These are phyloP conservation scores for Coccinonectria pachysandricola DNA, from an alignment of 2,329 filamentous ascomycete genomes.

Conservation along the genomic window DNA sequence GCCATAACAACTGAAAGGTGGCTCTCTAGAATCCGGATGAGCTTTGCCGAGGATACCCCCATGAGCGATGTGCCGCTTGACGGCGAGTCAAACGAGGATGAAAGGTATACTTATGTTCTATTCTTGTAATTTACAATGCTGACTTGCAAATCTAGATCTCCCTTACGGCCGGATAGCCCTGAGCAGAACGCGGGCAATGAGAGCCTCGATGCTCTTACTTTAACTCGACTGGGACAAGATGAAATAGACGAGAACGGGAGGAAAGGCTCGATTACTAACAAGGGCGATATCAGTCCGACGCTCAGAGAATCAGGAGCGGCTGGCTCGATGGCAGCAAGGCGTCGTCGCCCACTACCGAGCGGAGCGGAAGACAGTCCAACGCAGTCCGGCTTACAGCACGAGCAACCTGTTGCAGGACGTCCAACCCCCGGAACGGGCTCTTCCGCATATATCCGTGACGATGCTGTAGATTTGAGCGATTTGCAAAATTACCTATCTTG, in stretches of 20 bases:
- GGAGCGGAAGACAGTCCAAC: constrained; percentile 14
- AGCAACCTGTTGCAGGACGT: constrained; percentile 23
- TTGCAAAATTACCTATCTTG: constrained; percentile 29
- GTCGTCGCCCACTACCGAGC: constrained; percentile 6
- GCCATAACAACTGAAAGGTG: constrained; percentile 29
- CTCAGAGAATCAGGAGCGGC: constrained; percentile 3
- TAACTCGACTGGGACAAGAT: constrained; percentile 14
- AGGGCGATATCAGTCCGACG: constrained; percentile 9
- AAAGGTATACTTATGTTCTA: constrained; percentile 7
- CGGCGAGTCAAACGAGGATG: constrained; percentile 5
- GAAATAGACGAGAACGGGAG: constrained; percentile 12
- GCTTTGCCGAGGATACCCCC: constrained; percentile 16
- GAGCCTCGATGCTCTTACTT: constrained; percentile 12
- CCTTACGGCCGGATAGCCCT: constrained; percentile 10
- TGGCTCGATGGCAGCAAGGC: constrained; percentile 8
- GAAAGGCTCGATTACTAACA: no score
- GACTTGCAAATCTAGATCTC: constrained; percentile 8
- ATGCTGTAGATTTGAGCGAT: constrained; percentile 28
- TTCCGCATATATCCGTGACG: constrained; percentile 22
- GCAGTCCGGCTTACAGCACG: constrained; percentile 26
- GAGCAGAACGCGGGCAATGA: constrained; percentile 11
- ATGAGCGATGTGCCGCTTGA: constrained; percentile 16
- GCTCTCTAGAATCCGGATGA: constrained; percentile 28
- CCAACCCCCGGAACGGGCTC: constrained; percentile 11
- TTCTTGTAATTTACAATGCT: background rate